Evolutionary conservation across 2,329 filamentous ascomycete genomes (phyloP), one percentile per base, ranked within the genome.

Genomic region (Venturiaceae sp.): DNA sequence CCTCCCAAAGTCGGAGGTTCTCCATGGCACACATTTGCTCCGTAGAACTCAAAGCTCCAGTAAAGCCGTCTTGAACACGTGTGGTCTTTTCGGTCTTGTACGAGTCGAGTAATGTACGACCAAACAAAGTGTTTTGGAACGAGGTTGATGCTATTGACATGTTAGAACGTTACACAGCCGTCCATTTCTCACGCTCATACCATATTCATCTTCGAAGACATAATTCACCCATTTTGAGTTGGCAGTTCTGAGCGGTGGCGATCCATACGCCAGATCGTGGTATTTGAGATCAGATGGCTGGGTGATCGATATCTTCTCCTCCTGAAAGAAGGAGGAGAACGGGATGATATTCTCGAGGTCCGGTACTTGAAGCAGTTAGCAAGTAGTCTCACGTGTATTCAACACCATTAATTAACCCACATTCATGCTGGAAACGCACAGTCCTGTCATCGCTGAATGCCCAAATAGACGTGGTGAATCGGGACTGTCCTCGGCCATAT

Each of bases 21-120:
- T 78, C 76, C 60, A 77, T 73, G 21, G 72, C 75, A 57, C 75
- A 76, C 67, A 78, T 75, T 63, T 77, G 75, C 62, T 77, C 75
- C 57, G 76, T 72, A 58, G 76, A 75, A 3, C 72, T 66, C 57
- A 77, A 73, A 0, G 71, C 67, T 1, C 71, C 69, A 21, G 68
- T 65, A 19, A 77, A 54, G 5, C 75, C 75, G 58, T 75, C 70
- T 63, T 76, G 75, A 8, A 75, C 66, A 26, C 76, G 73, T 34
- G 73, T 71, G 1, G 74, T 77, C 58, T 75, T 74, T 33, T 69
- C 70, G 0, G 74, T 77, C 33, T 71, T 68, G 60, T 69, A 77
- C 3, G 70, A 73, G 2, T 70, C 72, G 1, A 77, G 64, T 7
- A 78, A 70, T 5, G 66, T 70, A 33, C 74, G 70, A 32, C 75